Conservation (phyloP, 345 rosid species). For the Eucalyptus marginata region DNA sequence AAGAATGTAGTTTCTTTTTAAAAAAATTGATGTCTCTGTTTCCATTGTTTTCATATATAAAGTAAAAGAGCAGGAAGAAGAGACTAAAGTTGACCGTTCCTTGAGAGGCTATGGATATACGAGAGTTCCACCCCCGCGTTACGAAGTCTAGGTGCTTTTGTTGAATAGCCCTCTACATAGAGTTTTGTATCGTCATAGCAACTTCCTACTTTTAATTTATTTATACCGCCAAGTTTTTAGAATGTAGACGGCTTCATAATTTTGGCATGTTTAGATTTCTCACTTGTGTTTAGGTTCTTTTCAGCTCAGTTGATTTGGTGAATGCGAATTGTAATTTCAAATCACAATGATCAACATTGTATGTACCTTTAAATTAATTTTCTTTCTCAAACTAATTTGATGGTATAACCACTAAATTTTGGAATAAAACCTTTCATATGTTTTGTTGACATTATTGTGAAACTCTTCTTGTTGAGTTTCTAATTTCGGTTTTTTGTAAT, state of each 20-base stretch:
- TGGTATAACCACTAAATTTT: background rate
- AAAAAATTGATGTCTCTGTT: too few species aligned
- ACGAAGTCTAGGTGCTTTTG: background rate
- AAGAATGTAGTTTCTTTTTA: too few species aligned
- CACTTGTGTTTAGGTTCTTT: background rate
- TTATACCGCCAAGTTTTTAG: background rate
- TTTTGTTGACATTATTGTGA: background rate
- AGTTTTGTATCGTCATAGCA: background rate
- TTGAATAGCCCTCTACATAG: background rate
- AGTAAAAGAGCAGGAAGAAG: too few species aligned
- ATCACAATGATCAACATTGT: background rate
- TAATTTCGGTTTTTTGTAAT: background rate
- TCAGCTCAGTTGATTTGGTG: background rate
- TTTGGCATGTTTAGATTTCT: background rate
- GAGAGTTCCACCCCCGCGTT: fast-evolving
- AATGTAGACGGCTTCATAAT: background rate
- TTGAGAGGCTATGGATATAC: too few species aligned
- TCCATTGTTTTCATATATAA: too few species aligned
- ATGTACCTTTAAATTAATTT: background rate
- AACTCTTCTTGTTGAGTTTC: background rate
- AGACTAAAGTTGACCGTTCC: too few species aligned
- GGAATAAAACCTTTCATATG: background rate
- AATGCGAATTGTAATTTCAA: background rate
- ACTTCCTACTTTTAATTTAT: background rate
- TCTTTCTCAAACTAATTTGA: background rate